Evolutionary conservation across 345 rosid species (phyloP).

Genomic region (Boechera stricta): DNA sequence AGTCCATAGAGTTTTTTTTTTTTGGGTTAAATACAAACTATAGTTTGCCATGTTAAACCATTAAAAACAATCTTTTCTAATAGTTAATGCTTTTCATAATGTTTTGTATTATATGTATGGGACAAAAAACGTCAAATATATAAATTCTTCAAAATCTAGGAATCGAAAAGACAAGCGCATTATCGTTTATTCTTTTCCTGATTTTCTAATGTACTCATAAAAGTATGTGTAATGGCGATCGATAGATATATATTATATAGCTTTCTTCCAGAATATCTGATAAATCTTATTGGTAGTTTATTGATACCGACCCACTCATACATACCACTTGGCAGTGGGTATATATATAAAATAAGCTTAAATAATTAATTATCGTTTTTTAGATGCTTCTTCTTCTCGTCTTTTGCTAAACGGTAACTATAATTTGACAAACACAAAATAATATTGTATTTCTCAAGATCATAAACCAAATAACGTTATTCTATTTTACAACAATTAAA

Average conservation of each 20-base stretch:
- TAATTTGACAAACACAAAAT: background rate
- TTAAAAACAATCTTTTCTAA: background rate
- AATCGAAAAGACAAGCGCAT: slow-evolving; percentile 27
- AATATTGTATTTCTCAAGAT: background rate
- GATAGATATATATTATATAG: background rate
- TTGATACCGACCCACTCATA: slow-evolving; percentile 29
- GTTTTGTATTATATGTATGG: slow-evolving; percentile 1
- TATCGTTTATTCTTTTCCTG: slow-evolving; percentile 13
- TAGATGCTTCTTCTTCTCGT: background rate
- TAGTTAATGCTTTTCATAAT: background rate
- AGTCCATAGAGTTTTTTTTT: background rate
- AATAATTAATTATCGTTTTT: background rate
- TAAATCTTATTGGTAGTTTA: background rate
- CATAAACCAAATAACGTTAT: background rate
- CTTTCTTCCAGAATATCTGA: background rate
- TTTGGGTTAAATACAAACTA: background rate
- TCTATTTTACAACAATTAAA: background rate
- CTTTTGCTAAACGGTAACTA: background rate
- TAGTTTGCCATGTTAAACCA: background rate
- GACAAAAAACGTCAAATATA: background rate
- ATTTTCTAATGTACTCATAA: slow-evolving; percentile 25
- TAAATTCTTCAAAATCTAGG: slow-evolving; percentile 11
- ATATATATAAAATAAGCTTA: too few species aligned
- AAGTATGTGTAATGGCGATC: slow-evolving; percentile 3
- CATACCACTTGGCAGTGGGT: background rate